Evolutionary conservation across 2,329 filamentous ascomycete species (phyloP), one percentile per base, ranked within the genome.

Genomic region (Penicillium corylophilum): DNA sequence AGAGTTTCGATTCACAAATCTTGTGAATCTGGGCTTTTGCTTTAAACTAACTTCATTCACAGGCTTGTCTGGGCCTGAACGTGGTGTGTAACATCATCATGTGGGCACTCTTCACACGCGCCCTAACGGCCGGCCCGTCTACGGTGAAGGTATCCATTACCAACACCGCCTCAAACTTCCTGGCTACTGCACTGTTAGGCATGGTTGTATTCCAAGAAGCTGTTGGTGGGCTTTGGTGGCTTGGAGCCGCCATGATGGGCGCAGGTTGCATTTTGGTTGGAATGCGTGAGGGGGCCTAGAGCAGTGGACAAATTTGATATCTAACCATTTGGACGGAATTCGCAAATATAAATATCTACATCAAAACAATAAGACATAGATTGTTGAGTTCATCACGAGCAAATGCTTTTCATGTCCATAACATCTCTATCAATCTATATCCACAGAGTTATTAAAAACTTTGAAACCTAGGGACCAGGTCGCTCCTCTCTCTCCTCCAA

Each of bases 21-120:
- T 15, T 33, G 13, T 33, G 13, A 8, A 16, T 16, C 1, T 16
- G 2, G n/a, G n/a, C 18, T 15, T 8, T 20, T 18, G 29, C 23
- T n/a, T 7, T 22, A 41, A 31, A 46, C 40, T 49, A 48, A 54
- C 31, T 9, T 31, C 10, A 12, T 26, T 24, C 13, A 36, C 41
- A 82, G 81, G 68, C 79, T 58, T 85, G 83, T 71, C 83, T 86
- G 64, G 76, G 71, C 31, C 75, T 85, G 44, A 86, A 86, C 61
- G 72, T 86, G 52, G 62, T 82, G 60, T 85, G 84, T 72, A 86
- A 85, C 62, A 77, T 79, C 24, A 75, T 82, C 23, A 86, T 86
- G 83, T 86, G 83, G 83, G 80, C 80, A 0, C 74, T 86, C 15
- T 86, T 85, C 71, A 86, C 83, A 1, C 77, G 80, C 36, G 83